Evolutionary conservation across 2,329 filamentous ascomycete species (phyloP), one percentile per base, ranked within the genome.

Genomic region (Dactylella cylindrospora): DNA sequence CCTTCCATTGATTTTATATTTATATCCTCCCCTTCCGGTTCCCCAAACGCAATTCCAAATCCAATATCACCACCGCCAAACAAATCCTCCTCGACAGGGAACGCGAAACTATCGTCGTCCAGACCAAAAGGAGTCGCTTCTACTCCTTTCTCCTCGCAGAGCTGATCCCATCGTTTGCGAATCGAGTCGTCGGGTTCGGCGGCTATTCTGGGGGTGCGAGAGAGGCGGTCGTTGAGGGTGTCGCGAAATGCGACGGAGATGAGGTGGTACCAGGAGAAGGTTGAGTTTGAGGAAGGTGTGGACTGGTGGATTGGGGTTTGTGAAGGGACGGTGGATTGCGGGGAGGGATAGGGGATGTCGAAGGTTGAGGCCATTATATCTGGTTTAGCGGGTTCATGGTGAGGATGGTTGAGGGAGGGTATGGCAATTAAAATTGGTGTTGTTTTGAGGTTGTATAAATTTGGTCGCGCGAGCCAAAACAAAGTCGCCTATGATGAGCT

Each of bases 231-330:
- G 47, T 33, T 23, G 40, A 61, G 50, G 12, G 40, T 46, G 15
- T 53, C 39, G 17, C 39, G 29, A 32, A 53, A 53, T 38, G 55
- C 55, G 41, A 61, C 55, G 15, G 55, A 61, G 26, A 61, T 61
- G 19, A 61, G 38, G 15, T 61, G 55, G 22, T 49, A 53, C 55
- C 55, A 61, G 35, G 40, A 20, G 15, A 47, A 3, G 17, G 45
- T 40, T 6, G 32, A 45, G 8, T 40, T 33, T 15, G 15, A 19
- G 9, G 33, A 43, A 46, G 36, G 19, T 19, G 33, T 6, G 6
- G 12, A 17, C 5, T 38, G 33, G 15, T 61, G 55, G 35, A 61
- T 47, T 7, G 47, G 41, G 31, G 47, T 41, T n/a, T 22, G 10
- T 3, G 47, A 49, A 1, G 40, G 35, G 3, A 15, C 20, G 1